phyloP scores from a whole-genome alignment of 352 stramenopile species.

The Phytopythium delawarense region DNA sequence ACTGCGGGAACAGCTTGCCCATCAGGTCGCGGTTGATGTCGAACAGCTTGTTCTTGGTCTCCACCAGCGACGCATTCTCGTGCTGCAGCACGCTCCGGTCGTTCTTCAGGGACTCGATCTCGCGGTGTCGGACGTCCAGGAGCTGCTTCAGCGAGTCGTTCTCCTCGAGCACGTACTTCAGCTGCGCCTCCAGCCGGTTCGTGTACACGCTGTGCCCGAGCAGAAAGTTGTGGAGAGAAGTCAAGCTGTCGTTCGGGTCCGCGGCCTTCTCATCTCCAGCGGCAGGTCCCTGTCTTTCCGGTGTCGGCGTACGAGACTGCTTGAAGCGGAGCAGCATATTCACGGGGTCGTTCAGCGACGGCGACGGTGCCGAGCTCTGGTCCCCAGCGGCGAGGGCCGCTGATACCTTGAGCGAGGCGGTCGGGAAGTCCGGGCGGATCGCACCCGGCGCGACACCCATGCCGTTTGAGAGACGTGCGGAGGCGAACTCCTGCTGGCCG shows the following conservation, averaged over 20 bases:
- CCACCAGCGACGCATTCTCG: constrained; percentile 58
- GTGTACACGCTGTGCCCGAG: constrained; percentile 66
- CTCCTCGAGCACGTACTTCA: constrained; percentile 62
- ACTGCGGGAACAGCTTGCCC: constrained; percentile 64
- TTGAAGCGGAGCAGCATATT: constrained; percentile 76
- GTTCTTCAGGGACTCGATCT: constrained; percentile 45
- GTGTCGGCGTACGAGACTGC: constrained; percentile 39
- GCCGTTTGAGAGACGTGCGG: neutral
- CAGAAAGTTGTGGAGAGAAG: constrained; percentile 69
- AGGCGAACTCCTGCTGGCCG: neutral
- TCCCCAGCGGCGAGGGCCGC: neutral
- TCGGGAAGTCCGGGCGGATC: neutral
- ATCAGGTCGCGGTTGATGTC: constrained; percentile 73
- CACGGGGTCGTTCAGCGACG: constrained; percentile 71
- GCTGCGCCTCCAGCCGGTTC: constrained; percentile 66
- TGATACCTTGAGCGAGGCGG: neutral
- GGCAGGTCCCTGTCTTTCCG: constrained; percentile 19
- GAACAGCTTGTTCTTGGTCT: constrained; percentile 79
- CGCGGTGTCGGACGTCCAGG: constrained; percentile 44
- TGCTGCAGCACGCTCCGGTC: constrained; percentile 62
- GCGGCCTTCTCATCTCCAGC: constrained; percentile 26
- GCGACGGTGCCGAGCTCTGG: constrained; percentile 30
- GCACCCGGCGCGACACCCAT: neutral
- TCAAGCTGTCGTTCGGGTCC: constrained; percentile 46
- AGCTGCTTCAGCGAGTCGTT: constrained; percentile 53